A percentile compares a stretch with the other conserved stretches of the same genome.
phyloP scores from a whole-genome alignment of 306 rosid species.

The Malus sylvestris region DNA sequence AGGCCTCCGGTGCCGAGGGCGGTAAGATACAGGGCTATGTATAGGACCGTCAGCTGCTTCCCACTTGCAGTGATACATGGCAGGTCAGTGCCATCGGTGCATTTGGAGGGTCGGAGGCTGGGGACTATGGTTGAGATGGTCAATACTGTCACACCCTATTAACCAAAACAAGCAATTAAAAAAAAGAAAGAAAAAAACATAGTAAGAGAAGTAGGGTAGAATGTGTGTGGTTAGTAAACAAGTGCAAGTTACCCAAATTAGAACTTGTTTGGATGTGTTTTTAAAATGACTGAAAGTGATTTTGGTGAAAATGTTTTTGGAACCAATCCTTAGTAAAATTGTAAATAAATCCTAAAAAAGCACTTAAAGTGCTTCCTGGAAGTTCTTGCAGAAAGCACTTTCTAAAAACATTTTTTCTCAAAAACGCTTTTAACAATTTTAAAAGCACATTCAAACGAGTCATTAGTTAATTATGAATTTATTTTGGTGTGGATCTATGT shows the following conservation, averaged over 20 bases:
- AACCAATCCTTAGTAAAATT: no score
- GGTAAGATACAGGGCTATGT: constrained; percentile 57
- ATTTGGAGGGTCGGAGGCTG: constrained; percentile 70
- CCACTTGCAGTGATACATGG: constrained; percentile 42
- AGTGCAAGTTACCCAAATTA: not conserved
- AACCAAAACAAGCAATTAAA: not conserved
- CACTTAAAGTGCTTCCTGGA: no score
- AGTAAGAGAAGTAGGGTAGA: not conserved
- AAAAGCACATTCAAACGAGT: no score
- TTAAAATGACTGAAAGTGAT: no score
- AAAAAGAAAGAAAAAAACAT: not conserved
- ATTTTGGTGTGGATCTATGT: no score
- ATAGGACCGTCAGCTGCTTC: constrained; percentile 43
- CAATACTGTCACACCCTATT: constrained; percentile 72
- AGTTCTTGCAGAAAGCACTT: no score
- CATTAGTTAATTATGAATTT: no score
- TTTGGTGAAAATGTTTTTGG: no score
- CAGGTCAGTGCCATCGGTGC: constrained; percentile 8
- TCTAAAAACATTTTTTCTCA: no score
- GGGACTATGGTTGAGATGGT: constrained; percentile 73
- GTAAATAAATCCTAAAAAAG: no score
- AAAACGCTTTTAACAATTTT: no score
- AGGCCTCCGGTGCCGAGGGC: constrained; percentile 87
- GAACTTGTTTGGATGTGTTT: no score
- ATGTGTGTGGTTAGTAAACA: not conserved